phyloP scores from a whole-genome alignment of 2,329 filamentous ascomycete species.

The Monosporascus sp. region DNA sequence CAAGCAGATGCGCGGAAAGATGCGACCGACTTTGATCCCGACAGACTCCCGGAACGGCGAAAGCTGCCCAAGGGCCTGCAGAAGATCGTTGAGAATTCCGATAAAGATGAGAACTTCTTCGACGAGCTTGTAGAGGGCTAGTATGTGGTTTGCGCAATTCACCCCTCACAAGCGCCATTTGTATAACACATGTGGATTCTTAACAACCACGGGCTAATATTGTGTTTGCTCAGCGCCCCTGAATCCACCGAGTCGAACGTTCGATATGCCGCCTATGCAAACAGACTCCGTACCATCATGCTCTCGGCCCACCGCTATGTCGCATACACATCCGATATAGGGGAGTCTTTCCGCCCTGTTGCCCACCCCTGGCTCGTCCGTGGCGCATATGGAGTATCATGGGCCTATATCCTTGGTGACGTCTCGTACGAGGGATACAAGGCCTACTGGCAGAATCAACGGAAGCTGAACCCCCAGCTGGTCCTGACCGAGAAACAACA shows the following conservation, averaged over 20 bases:
- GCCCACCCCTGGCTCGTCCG: conserved; percentile 80
- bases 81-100: conserved; percentile 50
- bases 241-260: conserved; percentile 80
- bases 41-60: conserved; percentile 41
- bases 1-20: conserved; percentile 24
- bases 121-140: conserved; percentile 73
- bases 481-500: conserved; percentile 46
- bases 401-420: conserved; percentile 88
- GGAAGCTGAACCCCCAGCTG: conserved; percentile 61
- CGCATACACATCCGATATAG: conserved; percentile 93
- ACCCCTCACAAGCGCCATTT: neutral
- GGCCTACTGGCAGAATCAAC: conserved; percentile 82
- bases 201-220: conserved; percentile 5
- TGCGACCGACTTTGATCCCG: conserved; percentile 34
- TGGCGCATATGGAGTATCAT: conserved; percentile 82
- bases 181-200: conserved; percentile 1
- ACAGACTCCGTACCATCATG: conserved; percentile 79
- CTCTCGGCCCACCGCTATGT: conserved; percentile 91
- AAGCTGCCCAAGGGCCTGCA: conserved; percentile 52
- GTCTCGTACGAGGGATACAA: conserved; percentile 94
- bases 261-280: conserved; percentile 90
- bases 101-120: conserved; percentile 67
- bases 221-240: conserved; percentile 45
- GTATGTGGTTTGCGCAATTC: conserved; percentile 41
- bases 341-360: conserved; percentile 90